These are phyloP conservation scores for Clarireedia hainanense DNA, from an alignment of 2,329 filamentous ascomycete species.

Conservation along the genomic window DNA sequence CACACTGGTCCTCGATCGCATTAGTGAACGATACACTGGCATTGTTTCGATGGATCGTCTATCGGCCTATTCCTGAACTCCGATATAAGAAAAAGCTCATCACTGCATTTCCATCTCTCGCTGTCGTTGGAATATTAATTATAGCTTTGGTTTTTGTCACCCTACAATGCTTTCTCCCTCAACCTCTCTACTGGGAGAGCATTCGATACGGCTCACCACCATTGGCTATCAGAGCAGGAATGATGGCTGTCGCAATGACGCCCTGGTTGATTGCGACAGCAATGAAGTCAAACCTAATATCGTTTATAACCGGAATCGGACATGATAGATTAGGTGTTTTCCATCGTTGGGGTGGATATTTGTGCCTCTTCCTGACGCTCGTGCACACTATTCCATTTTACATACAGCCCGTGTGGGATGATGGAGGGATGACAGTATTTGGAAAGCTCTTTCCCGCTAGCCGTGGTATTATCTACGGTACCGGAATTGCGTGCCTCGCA, in stretches of 20 bases:
- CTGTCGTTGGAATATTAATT: constrained; percentile 60
- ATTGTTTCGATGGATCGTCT: constrained; percentile 82
- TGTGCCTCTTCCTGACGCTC: constrained; percentile 74
- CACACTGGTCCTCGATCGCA: constrained; percentile 67
- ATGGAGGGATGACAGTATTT: constrained; percentile 65
- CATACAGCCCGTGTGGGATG: constrained; percentile 77
- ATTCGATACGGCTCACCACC: constrained; percentile 84
- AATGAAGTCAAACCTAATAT: constrained; percentile 85
- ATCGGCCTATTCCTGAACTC: constrained; percentile 73
- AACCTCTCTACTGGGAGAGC: constrained; percentile 82
- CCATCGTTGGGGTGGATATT: constrained; percentile 84
- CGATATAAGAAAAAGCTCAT: constrained; percentile 53
- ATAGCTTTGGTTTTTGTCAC: constrained; percentile 64
- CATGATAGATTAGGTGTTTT: constrained; percentile 89
- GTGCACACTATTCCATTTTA: constrained; percentile 88
- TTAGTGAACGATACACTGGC: constrained; percentile 72
- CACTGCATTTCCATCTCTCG: constrained; percentile 74
- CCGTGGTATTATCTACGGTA: constrained; percentile 71
- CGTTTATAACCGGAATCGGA: constrained; percentile 78
- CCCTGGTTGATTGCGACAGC: constrained; percentile 88
- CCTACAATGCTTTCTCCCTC: constrained; percentile 78
- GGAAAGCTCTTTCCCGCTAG: constrained; percentile 58
- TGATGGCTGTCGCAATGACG: constrained; percentile 85
- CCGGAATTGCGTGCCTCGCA: constrained; percentile 72
- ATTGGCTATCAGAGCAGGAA: constrained; percentile 76